Evolutionary conservation across 1,139 yeast genomes (phyloP).

Genomic region (Scheffersomyces parashehatae): DNA sequence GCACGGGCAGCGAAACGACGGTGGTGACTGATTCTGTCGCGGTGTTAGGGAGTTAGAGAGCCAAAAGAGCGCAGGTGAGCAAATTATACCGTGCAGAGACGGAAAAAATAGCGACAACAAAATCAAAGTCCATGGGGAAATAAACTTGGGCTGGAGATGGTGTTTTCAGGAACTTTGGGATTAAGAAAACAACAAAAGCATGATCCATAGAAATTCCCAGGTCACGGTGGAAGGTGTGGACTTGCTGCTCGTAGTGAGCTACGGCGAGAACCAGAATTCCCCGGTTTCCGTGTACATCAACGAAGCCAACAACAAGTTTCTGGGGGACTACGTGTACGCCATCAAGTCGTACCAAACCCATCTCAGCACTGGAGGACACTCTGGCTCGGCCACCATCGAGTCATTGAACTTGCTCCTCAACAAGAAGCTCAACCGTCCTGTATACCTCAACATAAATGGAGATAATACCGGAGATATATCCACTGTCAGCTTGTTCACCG

Average conservation of each 20-base stretch:
- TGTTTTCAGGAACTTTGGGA: no score
- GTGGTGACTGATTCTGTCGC: no score
- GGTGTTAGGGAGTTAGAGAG: no score
- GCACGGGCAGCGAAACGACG: no score
- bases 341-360: slow-evolving; percentile 13
- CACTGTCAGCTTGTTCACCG: background rate
- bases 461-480: background rate
- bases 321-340: slow-evolving; percentile 23
- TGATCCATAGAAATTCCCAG: slow-evolving; percentile 8
- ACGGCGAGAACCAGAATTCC: slow-evolving; percentile 1
- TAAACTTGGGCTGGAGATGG: no score
- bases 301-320: slow-evolving; percentile 11
- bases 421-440: slow-evolving; percentile 12
- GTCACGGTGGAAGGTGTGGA: slow-evolving; percentile 10
- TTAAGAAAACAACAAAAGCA: background rate
- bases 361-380: slow-evolving; percentile 4
- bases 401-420: slow-evolving; percentile 11
- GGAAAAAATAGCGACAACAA: no score
- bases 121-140: no score
- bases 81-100: no score
- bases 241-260: slow-evolving; percentile 15
- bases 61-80: no score
- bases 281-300: slow-evolving; percentile 22
- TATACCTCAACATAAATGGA: slow-evolving; percentile 15
- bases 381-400: slow-evolving; percentile 2